Conservation (phyloP, 805 yeast species). For the Maudiozyma turicensis region DNA sequence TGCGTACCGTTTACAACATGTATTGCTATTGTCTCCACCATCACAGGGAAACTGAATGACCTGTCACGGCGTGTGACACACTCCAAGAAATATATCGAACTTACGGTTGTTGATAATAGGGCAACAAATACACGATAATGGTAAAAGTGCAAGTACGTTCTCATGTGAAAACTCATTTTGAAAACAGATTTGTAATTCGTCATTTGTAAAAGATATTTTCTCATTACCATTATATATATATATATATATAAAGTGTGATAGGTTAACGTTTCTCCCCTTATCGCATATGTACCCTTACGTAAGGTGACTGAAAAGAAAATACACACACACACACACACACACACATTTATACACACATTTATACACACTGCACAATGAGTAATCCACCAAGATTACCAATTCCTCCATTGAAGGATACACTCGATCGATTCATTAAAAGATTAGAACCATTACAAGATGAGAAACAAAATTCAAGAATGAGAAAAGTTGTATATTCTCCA, state of each 20-base stretch:
- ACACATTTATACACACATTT: not conserved
- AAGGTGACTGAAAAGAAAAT: not conserved
- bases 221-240: no score
- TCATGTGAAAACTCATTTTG: no score
- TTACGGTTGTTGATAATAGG: not conserved
- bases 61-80: not conserved
- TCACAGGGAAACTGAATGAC: not conserved
- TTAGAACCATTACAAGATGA: constrained; percentile 77
- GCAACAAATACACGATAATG: not conserved
- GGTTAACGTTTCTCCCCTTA: not conserved
- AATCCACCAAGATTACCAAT: constrained; percentile 47
- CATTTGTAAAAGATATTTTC: no score
- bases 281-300: no score
- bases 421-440: constrained; percentile 53
- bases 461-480: constrained; percentile 53
- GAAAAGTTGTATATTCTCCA: constrained; percentile 33
- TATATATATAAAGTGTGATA: no score
- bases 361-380: not conserved
- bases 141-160: no score
- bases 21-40: not conserved
- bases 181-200: no score
- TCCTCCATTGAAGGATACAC: constrained; percentile 62
- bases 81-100: not conserved
- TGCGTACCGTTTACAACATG: not conserved
- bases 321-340: not conserved